These are phyloP conservation scores for Hypoxylon sp. DNA, from an alignment of 2,329 filamentous ascomycete genomes.

Conservation along the genomic window DNA sequence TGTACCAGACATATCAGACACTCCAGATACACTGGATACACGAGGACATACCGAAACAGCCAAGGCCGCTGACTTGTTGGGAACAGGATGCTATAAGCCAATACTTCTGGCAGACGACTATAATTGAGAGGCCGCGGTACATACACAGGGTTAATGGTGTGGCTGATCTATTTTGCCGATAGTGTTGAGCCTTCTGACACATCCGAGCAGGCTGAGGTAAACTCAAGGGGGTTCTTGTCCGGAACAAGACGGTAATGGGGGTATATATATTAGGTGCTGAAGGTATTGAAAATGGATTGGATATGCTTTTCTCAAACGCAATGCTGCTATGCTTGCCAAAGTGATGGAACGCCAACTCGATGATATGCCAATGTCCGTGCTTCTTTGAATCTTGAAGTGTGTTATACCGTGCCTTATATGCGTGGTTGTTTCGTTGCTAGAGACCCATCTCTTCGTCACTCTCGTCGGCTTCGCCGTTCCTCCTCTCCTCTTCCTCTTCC, in stretches of 20 bases:
- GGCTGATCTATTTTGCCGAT: not conserved
- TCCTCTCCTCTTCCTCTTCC: conserved; percentile 80
- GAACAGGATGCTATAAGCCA: not conserved
- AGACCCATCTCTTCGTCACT: conserved; percentile 70
- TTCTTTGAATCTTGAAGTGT: conserved; percentile 11
- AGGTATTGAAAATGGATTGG: conserved; percentile 12
- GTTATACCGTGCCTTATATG: conserved; percentile 16
- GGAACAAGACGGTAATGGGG: conserved; percentile 4
- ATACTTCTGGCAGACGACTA: not conserved
- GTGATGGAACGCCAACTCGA: conserved; percentile 19
- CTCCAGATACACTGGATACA: not conserved
- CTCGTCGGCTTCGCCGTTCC: conserved; percentile 70
- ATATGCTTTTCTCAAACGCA: conserved; percentile 1
- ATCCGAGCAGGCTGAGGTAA: not conserved
- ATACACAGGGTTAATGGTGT: conserved; percentile 14
- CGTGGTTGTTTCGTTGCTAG: conserved; percentile 23
- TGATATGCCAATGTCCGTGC: conserved; percentile 13
- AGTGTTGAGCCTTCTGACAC: not conserved
- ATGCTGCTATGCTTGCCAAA: conserved; percentile 14
- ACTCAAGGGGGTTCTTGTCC: not conserved
- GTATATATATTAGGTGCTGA: conserved; percentile 1
- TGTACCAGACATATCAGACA: not conserved
- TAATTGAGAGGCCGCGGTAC: not conserved
- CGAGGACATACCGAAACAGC: not conserved
- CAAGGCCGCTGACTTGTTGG: conserved; percentile 13